Conservation (phyloP, 768 basidiomycete genomes). For the Lyophyllum shimeji region DNA sequence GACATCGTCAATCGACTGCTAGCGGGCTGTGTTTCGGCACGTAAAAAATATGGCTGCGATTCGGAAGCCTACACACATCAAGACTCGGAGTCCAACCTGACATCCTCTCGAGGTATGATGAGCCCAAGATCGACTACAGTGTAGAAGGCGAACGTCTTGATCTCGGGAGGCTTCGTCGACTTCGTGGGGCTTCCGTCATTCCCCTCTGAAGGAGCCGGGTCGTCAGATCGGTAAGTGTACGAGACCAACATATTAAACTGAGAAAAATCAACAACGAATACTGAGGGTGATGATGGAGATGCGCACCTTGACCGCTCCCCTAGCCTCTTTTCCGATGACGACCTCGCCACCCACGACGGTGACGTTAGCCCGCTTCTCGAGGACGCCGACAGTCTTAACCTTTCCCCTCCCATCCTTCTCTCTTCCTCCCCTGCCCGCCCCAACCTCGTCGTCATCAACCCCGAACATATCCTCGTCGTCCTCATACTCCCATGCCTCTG, state of each 20-base stretch:
- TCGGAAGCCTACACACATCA: constrained; percentile 1
- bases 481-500: constrained; percentile 98
- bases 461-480: constrained; percentile 93
- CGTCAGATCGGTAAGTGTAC: constrained; percentile 93
- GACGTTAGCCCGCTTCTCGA: constrained; percentile 88
- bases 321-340: constrained; percentile 76
- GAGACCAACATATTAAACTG: constrained; percentile 95
- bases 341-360: constrained; percentile 90
- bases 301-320: constrained; percentile 76
- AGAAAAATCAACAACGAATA: not conserved
- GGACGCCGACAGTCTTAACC: constrained; percentile 68
- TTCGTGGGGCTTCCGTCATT: constrained; percentile 46
- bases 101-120: constrained; percentile 62
- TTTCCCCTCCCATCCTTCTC: constrained; percentile 48
- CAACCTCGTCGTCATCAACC: constrained; percentile 59
- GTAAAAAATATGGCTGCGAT: not conserved
- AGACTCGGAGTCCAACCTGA: constrained; percentile 26
- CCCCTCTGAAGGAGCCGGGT: constrained; percentile 66
- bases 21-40: not conserved
- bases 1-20: not conserved
- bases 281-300: not conserved
- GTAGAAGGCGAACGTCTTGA: constrained; percentile 90
- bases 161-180: constrained; percentile 57
- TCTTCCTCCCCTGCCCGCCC: constrained; percentile 33
- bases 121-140: constrained; percentile 78